Evolutionary conservation across 1,284 basidiomycete genomes (phyloP).

Genomic region (Peniophora sp.): DNA sequence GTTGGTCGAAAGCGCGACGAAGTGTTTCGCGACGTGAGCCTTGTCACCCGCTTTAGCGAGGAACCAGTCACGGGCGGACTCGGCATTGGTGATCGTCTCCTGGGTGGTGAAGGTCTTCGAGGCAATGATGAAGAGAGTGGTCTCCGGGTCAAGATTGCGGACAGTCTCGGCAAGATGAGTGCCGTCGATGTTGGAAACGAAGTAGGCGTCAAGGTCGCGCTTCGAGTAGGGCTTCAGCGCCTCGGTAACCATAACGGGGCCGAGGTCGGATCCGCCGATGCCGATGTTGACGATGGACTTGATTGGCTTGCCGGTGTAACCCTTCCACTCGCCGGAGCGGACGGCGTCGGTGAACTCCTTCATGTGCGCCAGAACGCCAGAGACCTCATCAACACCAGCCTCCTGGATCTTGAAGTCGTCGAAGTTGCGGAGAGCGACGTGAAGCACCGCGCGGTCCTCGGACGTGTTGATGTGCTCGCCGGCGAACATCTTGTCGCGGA

Average conservation of each 20-base stretch:
- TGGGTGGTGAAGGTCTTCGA: slow-evolving; percentile 99
- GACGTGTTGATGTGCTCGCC: slow-evolving; percentile 98
- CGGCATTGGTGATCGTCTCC: slow-evolving; percentile 98
- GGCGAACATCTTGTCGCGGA: slow-evolving; percentile 89
- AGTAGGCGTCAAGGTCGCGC: slow-evolving; percentile 82
- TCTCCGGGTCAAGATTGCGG: slow-evolving; percentile 80
- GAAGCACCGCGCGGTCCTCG: slow-evolving; percentile 93
- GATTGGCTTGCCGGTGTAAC: slow-evolving; percentile 95
- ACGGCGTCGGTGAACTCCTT: slow-evolving; percentile 84
- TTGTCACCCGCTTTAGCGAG: slow-evolving; percentile 77
- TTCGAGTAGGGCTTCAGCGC: slow-evolving; percentile 92
- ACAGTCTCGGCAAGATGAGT: slow-evolving; percentile 93
- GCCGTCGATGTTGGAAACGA: slow-evolving; percentile 98
- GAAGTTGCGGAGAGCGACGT: slow-evolving; percentile 90
- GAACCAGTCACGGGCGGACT: slow-evolving; percentile 94
- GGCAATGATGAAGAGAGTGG: slow-evolving; percentile 95
- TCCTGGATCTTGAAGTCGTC: slow-evolving; percentile 72
- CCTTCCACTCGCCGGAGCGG: slow-evolving; percentile 86
- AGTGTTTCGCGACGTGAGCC: slow-evolving; percentile 95
- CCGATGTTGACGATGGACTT: slow-evolving; percentile 97
- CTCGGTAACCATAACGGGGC: slow-evolving; percentile 98
- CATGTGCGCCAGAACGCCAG: slow-evolving; percentile 84
- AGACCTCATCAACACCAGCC: slow-evolving; percentile 78
- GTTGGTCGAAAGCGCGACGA: slow-evolving; percentile 97
- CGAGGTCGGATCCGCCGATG: slow-evolving; percentile 96